Evolutionary conservation across 176 grass and related monocot genomes (phyloP), one percentile per base, ranked within the genome.

Genomic region (Sorghum bicolor): DNA sequence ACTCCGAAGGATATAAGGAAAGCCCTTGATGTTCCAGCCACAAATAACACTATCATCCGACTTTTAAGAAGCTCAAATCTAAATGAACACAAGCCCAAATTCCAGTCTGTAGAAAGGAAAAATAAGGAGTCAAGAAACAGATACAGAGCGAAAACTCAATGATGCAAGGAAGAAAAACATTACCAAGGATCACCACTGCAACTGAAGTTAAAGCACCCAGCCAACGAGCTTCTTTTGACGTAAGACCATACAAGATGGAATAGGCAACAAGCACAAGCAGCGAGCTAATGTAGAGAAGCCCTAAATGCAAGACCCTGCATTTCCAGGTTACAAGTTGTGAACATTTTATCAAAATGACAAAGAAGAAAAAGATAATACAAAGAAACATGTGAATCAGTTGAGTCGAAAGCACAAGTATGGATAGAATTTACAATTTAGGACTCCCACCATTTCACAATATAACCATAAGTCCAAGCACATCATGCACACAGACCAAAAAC

Each of bases 1-100:
- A 96, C 91, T 86, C 96, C 96, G 89, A 99, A 99, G 86, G 86
- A 99, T 87, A 99, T 96, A 83, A 99, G 96, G 69, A 96, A 99
- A 81, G 95, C 81, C 83, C 96, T 95, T 79, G 96, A 99, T 87
- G 72, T 92, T 79, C 96, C 96, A 64, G 93, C 96, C 75, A 99
- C 89, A 86, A 86, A 92, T 63, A 99, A 80, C 9, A 88, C 96
- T 33, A 92, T 58, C 66, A 92, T 86, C 66, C 96, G 89, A 83
- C 91, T 99, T 92, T 92, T 99, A 72, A 99, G 91, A 82, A 99
- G 80, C 81, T 94, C 89, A 90, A 99, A 99, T 85, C 82, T 86
- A 92, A 96, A 99, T 78, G 92, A 87, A 79, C 96, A 96, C 36
- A 92, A 79, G 15, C 93, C 96, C 52, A 99, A 77, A 82, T 99